Evolutionary conservation across 1,139 yeast genomes (phyloP).

Genomic region (Sugiyamaella novakii): DNA sequence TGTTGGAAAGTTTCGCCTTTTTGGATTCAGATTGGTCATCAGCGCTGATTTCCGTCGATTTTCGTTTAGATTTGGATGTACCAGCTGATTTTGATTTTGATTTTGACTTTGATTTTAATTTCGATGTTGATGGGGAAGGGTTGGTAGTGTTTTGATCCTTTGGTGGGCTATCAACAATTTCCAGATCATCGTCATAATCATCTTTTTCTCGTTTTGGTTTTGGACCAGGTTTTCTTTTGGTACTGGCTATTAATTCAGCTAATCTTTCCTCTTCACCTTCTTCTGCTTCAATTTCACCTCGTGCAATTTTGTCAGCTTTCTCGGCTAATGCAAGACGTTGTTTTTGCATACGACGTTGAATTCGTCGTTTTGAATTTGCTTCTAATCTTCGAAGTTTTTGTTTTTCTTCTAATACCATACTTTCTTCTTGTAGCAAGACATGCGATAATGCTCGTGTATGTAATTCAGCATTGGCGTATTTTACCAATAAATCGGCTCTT

Average conservation of each 20-base stretch:
- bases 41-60: conserved; percentile 1
- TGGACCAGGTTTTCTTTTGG: conserved; percentile 12
- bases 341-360: conserved; percentile 17
- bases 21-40: conserved; percentile 1
- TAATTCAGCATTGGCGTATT: conserved; percentile 18
- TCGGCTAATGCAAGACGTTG: conserved; percentile 14
- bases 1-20: conserved; percentile 10
- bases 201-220: conserved; percentile 13
- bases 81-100: not conserved
- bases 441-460: conserved; percentile 22
- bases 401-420: conserved; percentile 12
- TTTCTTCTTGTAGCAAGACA: conserved; percentile 17
- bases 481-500: conserved; percentile 12
- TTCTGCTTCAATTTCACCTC: conserved; percentile 16
- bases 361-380: conserved; percentile 16
- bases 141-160: not conserved
- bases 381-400: conserved; percentile 14
- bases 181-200: conserved; percentile 4
- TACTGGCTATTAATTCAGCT: conserved; percentile 1
- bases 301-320: conserved; percentile 5
- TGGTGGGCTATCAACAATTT: no score
- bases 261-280: conserved; percentile 19
- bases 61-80: conserved; percentile 6
- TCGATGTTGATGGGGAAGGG: not conserved
- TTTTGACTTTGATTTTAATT: conserved; percentile 9